A percentile compares a stretch with the other conserved stretches of the same genome.
Evolutionary conservation across 169 alveolate species (phyloP).

Genomic region (Eimeria praecox): DNA sequence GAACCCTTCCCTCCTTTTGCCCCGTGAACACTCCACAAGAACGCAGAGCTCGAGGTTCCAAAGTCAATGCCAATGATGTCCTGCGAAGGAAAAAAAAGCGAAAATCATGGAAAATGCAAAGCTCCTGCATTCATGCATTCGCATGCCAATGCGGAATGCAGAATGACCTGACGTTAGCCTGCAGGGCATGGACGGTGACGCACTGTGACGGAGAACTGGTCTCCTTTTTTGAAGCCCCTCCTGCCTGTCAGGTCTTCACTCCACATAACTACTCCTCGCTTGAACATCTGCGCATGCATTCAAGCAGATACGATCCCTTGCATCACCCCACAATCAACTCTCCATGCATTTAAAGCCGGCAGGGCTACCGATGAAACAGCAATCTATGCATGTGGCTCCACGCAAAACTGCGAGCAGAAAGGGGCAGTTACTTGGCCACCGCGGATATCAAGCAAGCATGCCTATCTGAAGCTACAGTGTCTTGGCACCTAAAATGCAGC

Average conservation of each 20-base stretch:
- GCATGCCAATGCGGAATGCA: not conserved
- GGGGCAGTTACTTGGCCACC: not conserved
- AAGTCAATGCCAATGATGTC: slow-evolving; percentile 64
- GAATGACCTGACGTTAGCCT: not conserved
- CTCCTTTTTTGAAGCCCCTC: slow-evolving; percentile 36
- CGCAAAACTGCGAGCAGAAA: not conserved
- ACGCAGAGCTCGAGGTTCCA: slow-evolving; percentile 66
- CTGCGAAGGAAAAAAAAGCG: slow-evolving; percentile 26
- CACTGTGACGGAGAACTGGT: slow-evolving; percentile 14
- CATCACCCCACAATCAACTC: not conserved
- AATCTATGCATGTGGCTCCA: not conserved
- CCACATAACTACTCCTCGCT: slow-evolving; percentile 63
- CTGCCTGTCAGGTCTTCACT: slow-evolving; percentile 37
- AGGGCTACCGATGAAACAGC: not conserved
- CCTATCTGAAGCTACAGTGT: not conserved
- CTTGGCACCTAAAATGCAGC: not conserved
- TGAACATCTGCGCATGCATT: slow-evolving; percentile 55
- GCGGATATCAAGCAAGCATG: not conserved
- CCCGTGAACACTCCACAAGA: slow-evolving; percentile 26
- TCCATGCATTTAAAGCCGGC: not conserved
- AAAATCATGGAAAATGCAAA: not conserved
- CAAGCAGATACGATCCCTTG: not conserved
- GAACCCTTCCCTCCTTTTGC: not conserved
- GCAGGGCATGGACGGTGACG: not conserved
- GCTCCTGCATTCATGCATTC: not conserved